These are phyloP conservation scores for Pseudocercospora eumusae DNA, from an alignment of 2,329 filamentous ascomycete species.

Conservation along the genomic window DNA sequence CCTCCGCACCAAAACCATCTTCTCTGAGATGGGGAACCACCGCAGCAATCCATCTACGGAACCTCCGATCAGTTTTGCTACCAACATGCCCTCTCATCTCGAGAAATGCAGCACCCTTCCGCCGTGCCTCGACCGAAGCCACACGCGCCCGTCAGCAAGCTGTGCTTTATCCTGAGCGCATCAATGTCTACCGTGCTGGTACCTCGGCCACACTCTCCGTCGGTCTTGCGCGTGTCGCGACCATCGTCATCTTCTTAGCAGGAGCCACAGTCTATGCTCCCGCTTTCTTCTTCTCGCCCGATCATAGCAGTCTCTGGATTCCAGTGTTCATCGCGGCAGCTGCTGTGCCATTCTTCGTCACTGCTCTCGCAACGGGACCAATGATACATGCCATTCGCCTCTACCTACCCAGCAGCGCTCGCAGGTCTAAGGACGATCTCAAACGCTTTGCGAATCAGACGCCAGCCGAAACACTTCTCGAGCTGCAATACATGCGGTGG, in stretches of 20 bases:
- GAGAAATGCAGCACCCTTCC: constrained; percentile 5
- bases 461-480: constrained; percentile 45
- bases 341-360: constrained; percentile 64
- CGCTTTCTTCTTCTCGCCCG: constrained; percentile 50
- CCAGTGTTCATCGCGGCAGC: constrained; percentile 55
- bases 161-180: constrained; percentile 54
- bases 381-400: constrained; percentile 74
- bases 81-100: background rate
- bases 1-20: constrained; percentile 1
- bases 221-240: constrained; percentile 69
- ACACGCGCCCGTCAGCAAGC: constrained; percentile 1
- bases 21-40: background rate
- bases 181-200: constrained; percentile 75
- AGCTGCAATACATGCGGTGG: constrained; percentile 46
- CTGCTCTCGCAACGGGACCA: constrained; percentile 66
- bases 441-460: constrained; percentile 52
- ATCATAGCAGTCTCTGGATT: constrained; percentile 46
- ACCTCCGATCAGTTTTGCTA: background rate
- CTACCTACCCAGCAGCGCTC: constrained; percentile 65
- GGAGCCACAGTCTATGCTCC: constrained; percentile 64
- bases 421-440: constrained; percentile 60
- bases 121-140: constrained; percentile 10
- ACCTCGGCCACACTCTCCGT: constrained; percentile 67
- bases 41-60: background rate
- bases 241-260: constrained; percentile 67